These are phyloP conservation scores for Fusarium circinatum DNA, from an alignment of 2,329 filamentous ascomycete species.

Conservation along the genomic window DNA sequence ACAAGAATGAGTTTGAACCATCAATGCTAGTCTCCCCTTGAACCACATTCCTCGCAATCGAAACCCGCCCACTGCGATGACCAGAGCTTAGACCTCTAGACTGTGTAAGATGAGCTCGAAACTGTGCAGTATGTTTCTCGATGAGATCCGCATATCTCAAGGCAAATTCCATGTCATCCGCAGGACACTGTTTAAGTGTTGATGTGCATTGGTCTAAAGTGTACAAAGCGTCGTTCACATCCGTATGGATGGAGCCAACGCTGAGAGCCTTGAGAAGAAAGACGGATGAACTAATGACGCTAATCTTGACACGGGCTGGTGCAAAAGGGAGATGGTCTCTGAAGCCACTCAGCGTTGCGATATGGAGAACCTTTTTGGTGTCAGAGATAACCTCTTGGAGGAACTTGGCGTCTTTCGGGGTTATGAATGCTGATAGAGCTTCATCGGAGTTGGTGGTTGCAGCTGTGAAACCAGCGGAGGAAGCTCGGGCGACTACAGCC, in stretches of 20 bases:
- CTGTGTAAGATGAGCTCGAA: slow-evolving; percentile 18
- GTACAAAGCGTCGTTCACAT: slow-evolving; percentile 20
- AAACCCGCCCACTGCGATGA: not conserved
- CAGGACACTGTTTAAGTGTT: slow-evolving; percentile 14
- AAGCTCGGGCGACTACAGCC: slow-evolving; percentile 32
- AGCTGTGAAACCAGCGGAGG: slow-evolving; percentile 5
- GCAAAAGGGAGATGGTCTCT: slow-evolving; percentile 25
- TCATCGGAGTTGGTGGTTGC: slow-evolving; percentile 9
- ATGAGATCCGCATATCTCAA: slow-evolving; percentile 38
- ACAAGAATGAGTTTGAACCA: not conserved
- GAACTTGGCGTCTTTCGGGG: slow-evolving; percentile 26
- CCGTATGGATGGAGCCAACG: slow-evolving; percentile 21
- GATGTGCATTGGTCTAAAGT: slow-evolving; percentile 30
- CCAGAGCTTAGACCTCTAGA: not conserved
- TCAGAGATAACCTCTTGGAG: slow-evolving; percentile 34
- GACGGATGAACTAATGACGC: slow-evolving; percentile 37
- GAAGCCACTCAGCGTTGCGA: slow-evolving; percentile 28
- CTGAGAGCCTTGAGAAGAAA: slow-evolving; percentile 39
- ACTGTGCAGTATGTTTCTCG: slow-evolving; percentile 35
- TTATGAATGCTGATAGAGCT: slow-evolving; percentile 24
- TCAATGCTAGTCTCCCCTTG: not conserved
- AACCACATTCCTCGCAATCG: not conserved
- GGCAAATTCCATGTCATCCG: slow-evolving; percentile 42
- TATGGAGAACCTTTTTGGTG: slow-evolving; percentile 24
- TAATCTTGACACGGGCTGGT: slow-evolving; percentile 28